These are phyloP conservation scores for Amphibolis antarctica DNA, from an alignment of 106 monocot genomes.

Conservation along the genomic window DNA sequence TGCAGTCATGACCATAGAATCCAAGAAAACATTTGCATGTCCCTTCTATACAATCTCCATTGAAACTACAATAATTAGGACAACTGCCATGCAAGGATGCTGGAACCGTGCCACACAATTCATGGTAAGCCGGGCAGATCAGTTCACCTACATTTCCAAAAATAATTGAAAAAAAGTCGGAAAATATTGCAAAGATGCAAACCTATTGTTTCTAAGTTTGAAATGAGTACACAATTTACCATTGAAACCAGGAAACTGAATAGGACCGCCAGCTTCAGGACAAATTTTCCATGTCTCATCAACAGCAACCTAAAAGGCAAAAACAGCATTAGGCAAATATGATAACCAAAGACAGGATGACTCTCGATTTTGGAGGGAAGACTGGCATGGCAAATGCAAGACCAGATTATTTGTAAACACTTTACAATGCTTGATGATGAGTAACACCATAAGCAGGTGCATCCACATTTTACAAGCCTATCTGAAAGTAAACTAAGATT, in stretches of 20 bases:
- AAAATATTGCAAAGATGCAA: background rate
- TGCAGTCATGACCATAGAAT: constrained; percentile 85
- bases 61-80: constrained; percentile 59
- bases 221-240: constrained; percentile 27
- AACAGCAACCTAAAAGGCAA: constrained; percentile 60
- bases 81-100: constrained; percentile 50
- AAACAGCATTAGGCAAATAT: background rate
- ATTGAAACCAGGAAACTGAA: constrained; percentile 93
- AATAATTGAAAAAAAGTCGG: background rate
- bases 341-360: background rate
- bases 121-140: constrained; percentile 90
- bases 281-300: constrained; percentile 89
- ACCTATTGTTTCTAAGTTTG: background rate
- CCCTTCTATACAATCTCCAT: constrained; percentile 87
- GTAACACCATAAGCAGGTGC: too few species aligned
- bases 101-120: constrained; percentile 49
- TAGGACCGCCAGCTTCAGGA: constrained; percentile 76
- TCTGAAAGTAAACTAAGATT: too few species aligned
- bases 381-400: too few species aligned
- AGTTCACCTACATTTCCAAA: constrained; percentile 63
- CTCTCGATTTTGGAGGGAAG: background rate
- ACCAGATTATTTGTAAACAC: too few species aligned
- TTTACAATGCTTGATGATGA: too few species aligned
- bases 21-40: constrained; percentile 87
- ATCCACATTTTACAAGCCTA: too few species aligned